Evolutionary conservation across 257 asterid species (phyloP).

Genomic region (Ocimum tenuiflorum): DNA sequence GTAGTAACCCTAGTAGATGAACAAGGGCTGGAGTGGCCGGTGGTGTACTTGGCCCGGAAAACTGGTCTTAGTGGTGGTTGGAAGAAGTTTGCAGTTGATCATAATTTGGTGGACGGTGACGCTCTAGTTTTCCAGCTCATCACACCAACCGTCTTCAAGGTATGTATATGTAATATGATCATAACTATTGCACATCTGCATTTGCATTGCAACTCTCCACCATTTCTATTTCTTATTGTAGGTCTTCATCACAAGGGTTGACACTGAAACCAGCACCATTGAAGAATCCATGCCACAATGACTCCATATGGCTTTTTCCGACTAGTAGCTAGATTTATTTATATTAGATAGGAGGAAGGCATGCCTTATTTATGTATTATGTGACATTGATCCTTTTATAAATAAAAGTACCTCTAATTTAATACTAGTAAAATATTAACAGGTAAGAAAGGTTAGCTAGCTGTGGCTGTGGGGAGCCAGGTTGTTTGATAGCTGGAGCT

Average conservation of each 20-base stretch:
- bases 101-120: slow-evolving; percentile 78
- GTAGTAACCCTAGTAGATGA: slow-evolving; percentile 59
- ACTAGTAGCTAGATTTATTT: neutral
- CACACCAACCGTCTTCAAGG: slow-evolving; percentile 56
- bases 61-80: slow-evolving; percentile 90
- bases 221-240: neutral
- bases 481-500: no score
- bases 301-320: neutral
- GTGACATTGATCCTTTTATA: no score
- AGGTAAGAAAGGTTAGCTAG: no score
- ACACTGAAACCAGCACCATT: neutral
- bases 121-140: slow-evolving; percentile 63
- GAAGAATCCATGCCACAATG: neutral
- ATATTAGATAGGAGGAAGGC: no score
- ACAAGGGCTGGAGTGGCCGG: slow-evolving; percentile 62
- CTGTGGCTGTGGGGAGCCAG: no score
- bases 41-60: slow-evolving; percentile 58
- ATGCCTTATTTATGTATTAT: no score
- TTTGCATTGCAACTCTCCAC: neutral
- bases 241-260: neutral
- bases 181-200: neutral
- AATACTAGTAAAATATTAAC: no score
- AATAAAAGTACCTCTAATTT: no score
- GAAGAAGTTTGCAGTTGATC: slow-evolving; percentile 78
- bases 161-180: neutral